Conservation (phyloP, 1,284 basidiomycete genomes). For the Cystobasidium pallidum region DNA sequence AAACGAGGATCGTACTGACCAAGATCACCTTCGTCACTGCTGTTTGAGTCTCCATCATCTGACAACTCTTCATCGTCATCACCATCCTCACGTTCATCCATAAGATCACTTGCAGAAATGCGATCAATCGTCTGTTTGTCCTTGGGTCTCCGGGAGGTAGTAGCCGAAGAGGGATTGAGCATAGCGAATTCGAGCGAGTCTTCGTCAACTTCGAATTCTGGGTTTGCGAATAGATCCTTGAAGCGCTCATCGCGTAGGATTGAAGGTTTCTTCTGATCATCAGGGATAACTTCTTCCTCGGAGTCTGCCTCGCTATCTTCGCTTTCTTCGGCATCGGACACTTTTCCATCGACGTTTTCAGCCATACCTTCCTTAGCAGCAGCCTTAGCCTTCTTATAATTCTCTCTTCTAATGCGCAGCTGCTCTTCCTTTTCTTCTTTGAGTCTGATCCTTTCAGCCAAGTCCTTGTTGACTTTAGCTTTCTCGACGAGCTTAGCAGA, state of each 20-base stretch:
- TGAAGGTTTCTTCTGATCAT: conserved; percentile 47
- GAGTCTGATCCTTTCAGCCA: conserved; percentile 81
- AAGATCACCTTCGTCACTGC: conserved; percentile 51
- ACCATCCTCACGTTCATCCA: conserved; percentile 56
- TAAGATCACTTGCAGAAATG: conserved; percentile 36
- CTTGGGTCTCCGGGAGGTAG: conserved; percentile 52
- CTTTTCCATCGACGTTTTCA: conserved; percentile 47
- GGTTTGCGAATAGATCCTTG: conserved; percentile 85
- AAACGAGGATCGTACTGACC: conserved; percentile 58
- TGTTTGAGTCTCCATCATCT: conserved; percentile 53
- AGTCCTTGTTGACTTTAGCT: conserved; percentile 83
- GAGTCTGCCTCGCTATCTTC: conserved; percentile 59
- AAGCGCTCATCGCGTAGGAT: conserved; percentile 88
- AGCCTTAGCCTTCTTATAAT: conserved; percentile 58
- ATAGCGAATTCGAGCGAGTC: conserved; percentile 81
- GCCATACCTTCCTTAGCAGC: conserved; percentile 46
- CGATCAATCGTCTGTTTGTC: conserved; percentile 56
- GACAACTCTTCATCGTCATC: conserved; percentile 59
- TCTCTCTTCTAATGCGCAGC: conserved; percentile 65
- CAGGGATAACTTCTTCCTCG: conserved; percentile 59
- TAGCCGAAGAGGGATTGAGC: conserved; percentile 81
- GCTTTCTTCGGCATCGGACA: conserved; percentile 47
- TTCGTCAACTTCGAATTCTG: conserved; percentile 93
- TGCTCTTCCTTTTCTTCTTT: conserved; percentile 72
- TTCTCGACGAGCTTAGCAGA: conserved; percentile 53